These are phyloP conservation scores for sunflower (Helianthus annuus) DNA, from an alignment of 129 eudicot genomes.

Conservation along the genomic window DNA sequence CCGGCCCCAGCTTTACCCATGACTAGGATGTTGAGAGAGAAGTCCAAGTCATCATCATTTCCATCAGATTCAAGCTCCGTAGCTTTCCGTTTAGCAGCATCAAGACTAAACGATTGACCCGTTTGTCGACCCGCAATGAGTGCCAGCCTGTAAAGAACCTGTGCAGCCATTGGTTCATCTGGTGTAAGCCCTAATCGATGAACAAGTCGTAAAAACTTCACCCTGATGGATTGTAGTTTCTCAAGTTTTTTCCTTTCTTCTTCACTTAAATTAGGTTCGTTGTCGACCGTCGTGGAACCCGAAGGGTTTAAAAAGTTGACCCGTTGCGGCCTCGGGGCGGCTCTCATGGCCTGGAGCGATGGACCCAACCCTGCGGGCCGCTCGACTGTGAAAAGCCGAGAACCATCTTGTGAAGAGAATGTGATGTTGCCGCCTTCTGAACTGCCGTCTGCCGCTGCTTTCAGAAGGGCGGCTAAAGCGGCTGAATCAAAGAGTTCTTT, in stretches of 20 bases:
- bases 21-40: slow-evolving; percentile 97
- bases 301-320: slow-evolving; percentile 48
- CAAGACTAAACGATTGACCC: slow-evolving; percentile 59
- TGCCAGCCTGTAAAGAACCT: slow-evolving; percentile 79
- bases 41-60: slow-evolving; percentile 45
- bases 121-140: slow-evolving; percentile 79
- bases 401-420: slow-evolving; percentile 75
- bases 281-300: slow-evolving; percentile 37
- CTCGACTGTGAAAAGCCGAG: slow-evolving; percentile 86
- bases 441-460: slow-evolving; percentile 85
- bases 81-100: slow-evolving; percentile 71
- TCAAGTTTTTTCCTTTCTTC: slow-evolving; percentile 88
- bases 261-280: slow-evolving; percentile 64
- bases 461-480: slow-evolving; percentile 86
- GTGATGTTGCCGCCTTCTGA: slow-evolving; percentile 67
- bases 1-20: slow-evolving; percentile 97
- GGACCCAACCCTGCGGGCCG: slow-evolving; percentile 93
- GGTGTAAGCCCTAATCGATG: slow-evolving; percentile 75
- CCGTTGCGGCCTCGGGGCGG: slow-evolving; percentile 56
- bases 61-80: slow-evolving; percentile 64
- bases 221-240: slow-evolving; percentile 71
- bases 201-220: slow-evolving; percentile 80
- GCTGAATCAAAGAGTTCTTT: slow-evolving; percentile 85
- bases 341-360: slow-evolving; percentile 61
- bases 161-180: slow-evolving; percentile 77